Evolutionary conservation across 441 rosid genomes (phyloP).

Genomic region (Gossypium gossypioides): DNA sequence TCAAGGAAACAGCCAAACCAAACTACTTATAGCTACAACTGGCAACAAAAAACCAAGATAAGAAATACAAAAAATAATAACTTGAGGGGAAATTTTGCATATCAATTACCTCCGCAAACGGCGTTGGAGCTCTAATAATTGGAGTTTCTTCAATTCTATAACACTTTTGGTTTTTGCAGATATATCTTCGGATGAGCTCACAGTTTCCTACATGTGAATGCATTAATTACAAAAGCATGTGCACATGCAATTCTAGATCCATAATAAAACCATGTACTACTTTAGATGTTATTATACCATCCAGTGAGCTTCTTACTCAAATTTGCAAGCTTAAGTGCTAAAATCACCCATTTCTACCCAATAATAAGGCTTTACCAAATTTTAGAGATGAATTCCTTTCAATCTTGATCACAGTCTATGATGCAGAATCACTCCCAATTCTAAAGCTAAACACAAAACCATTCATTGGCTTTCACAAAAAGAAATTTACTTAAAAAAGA

Average conservation of each 20-base stretch:
- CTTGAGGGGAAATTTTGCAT: conserved; percentile 6
- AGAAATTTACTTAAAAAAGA: background rate
- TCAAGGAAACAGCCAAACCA: conserved; percentile 5
- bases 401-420: background rate
- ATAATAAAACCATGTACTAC: conserved; percentile 6
- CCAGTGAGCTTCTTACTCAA: background rate
- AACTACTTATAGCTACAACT: conserved; percentile 5
- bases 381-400: background rate
- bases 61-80: conserved; percentile 4
- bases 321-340: background rate
- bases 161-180: conserved; percentile 87
- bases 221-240: background rate
- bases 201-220: conserved; percentile 47
- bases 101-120: conserved; percentile 62
- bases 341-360: background rate
- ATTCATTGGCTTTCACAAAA: background rate
- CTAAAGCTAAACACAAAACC: background rate
- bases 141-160: conserved; percentile 87
- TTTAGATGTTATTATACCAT: background rate
- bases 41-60: conserved; percentile 6
- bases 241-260: background rate
- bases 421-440: conserved; percentile 18
- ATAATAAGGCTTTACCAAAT: background rate
- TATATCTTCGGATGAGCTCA: conserved; percentile 75
- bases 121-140: conserved; percentile 66